These are phyloP conservation scores for Gnaphalium uliginosum DNA, from an alignment of 129 eudicot species.

Conservation along the genomic window DNA sequence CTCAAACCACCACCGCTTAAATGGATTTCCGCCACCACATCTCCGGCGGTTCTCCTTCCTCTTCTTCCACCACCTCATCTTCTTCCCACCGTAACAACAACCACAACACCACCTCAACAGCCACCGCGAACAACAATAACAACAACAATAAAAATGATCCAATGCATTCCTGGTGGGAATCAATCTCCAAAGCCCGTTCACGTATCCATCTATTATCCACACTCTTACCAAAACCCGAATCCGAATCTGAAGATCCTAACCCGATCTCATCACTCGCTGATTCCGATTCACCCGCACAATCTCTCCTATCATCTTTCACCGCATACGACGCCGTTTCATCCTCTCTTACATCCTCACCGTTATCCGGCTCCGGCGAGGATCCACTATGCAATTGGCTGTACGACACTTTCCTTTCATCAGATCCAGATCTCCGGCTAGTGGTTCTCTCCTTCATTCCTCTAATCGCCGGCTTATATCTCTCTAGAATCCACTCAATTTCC, in stretches of 20 bases:
- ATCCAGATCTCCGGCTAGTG: slow-evolving; percentile 83
- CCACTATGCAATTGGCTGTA: slow-evolving; percentile 87
- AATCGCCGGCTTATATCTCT: slow-evolving; percentile 55
- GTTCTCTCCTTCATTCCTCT: slow-evolving; percentile 77
- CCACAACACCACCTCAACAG: slow-evolving; percentile 27
- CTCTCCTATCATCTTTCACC: slow-evolving; percentile 65
- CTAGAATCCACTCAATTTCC: slow-evolving; percentile 53
- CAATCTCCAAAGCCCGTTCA: slow-evolving; percentile 86
- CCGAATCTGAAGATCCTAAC: slow-evolving; percentile 36
- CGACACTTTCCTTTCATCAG: slow-evolving; percentile 76
- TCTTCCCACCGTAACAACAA: slow-evolving; percentile 29
- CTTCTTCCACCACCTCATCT: slow-evolving; percentile 58
- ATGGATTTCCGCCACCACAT: slow-evolving; percentile 47
- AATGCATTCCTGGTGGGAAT: slow-evolving; percentile 97
- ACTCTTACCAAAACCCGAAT: slow-evolving; percentile 48
- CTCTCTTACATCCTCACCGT: slow-evolving; percentile 50
- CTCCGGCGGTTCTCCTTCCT: slow-evolving; percentile 65
- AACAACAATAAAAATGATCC: slow-evolving; percentile 51
- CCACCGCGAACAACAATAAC: slow-evolving; percentile 25
- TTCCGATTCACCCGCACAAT: slow-evolving; percentile 84
- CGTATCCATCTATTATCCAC: slow-evolving; percentile 72
- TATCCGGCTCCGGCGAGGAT: slow-evolving; percentile 77
- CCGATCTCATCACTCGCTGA: slow-evolving; percentile 77
- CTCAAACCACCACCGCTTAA: background rate
- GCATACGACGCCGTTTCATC: slow-evolving; percentile 66